Evolutionary conservation across 2,329 filamentous ascomycete species (phyloP).

Genomic region (Phyllosticta ampelicida): DNA sequence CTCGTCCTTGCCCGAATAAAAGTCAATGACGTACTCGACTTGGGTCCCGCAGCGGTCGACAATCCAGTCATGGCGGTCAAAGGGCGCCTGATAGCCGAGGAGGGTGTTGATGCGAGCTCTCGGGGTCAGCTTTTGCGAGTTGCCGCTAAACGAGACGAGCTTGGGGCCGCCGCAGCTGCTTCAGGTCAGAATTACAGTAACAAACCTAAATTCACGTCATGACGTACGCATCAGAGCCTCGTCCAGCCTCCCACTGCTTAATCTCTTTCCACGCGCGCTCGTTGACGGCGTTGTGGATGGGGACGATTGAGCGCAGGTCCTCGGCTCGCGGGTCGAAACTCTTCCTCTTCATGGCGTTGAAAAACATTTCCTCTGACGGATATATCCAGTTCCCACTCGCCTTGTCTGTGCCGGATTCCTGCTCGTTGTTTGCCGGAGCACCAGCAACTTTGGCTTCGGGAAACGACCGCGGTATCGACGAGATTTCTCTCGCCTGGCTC

Average conservation of each 20-base stretch:
- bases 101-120: slow-evolving; percentile 72
- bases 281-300: slow-evolving; percentile 97
- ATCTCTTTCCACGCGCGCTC: slow-evolving; percentile 94
- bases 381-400: slow-evolving; percentile 88
- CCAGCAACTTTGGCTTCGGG: slow-evolving; percentile 26
- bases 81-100: slow-evolving; percentile 81
- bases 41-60: slow-evolving; percentile 79
- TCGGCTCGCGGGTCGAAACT: slow-evolving; percentile 57
- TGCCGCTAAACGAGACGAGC: slow-evolving; percentile 71
- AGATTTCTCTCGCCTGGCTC: slow-evolving; percentile 60
- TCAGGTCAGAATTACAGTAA: neutral
- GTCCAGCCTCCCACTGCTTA: slow-evolving; percentile 68
- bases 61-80: slow-evolving; percentile 96
- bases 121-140: slow-evolving; percentile 56
- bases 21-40: slow-evolving; percentile 96
- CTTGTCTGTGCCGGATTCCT: slow-evolving; percentile 54
- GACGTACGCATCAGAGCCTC: slow-evolving; percentile 46
- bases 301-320: slow-evolving; percentile 87
- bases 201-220: neutral
- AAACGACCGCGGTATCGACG: slow-evolving; percentile 53
- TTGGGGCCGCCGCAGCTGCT: slow-evolving; percentile 62
- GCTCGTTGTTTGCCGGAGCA: slow-evolving; percentile 60
- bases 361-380: slow-evolving; percentile 94
- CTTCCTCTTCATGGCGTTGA: slow-evolving; percentile 91
- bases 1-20: slow-evolving; percentile 65